Base-by-base conservation (phyloP, 768 basidiomycete genomes). In the Boletellus emodensis region DNA sequence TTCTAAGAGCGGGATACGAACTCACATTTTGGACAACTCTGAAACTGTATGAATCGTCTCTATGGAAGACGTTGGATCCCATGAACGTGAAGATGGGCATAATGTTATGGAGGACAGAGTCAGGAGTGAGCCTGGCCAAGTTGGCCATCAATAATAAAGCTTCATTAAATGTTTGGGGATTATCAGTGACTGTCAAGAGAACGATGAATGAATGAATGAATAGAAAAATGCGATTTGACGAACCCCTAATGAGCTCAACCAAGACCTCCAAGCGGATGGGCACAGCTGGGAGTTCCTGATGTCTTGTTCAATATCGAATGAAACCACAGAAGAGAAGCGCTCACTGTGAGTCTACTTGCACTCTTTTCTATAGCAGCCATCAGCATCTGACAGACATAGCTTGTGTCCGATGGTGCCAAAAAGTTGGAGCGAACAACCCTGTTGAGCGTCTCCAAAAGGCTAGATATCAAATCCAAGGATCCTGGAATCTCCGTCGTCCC, bases 1-100 rank as follows among this genome's bases (percentile, higher is more conserved):
- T 28, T 40, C 7, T 18, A 24, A 17, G 12, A 46, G 4, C 17
- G 18, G 14, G 28, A 44, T 1, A 52, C 1, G 0, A 24, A 43
- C 71, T 39, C 47, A 91, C 93, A 77, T 88, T 89, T 65, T 97
- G 94, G 2, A 98, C 90, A 9, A 98, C 94, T 34, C 84, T 83
- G 75, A 96, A 95, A 62, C 90, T 94, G 70, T 95, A 94, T 0
- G 87, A 82, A 64, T 99, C 96, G 57, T 99, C 96, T 41, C 94
- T 81, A 62, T 96, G 95, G 74, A 97, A 90, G 15, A 97, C 85
- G 54, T 92, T 94, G n/a, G 94, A 91, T 17, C 96, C 95, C 92
- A 98, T 97, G 72, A 97, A 98, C 0, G 94, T 97, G 74, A 99
- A 98, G 40, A 99, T 85, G 4, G 96, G 95, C 91, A 99, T 96